Conservation (phyloP, 1,284 basidiomycete species). For the Peniophora sp. region DNA sequence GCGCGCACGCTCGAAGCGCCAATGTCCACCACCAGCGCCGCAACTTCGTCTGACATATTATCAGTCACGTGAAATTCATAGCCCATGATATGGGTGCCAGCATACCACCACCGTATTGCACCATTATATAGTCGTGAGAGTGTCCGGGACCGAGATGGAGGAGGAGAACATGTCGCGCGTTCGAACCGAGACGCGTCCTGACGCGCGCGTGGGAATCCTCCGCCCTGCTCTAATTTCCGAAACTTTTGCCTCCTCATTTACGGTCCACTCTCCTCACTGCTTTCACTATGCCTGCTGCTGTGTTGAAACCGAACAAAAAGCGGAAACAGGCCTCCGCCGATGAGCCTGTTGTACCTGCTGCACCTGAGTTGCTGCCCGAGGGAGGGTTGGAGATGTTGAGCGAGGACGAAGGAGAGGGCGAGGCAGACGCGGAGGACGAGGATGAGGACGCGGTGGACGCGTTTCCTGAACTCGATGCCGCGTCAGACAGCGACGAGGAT, state of each 20-base stretch:
- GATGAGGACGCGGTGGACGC: conserved; percentile 33
- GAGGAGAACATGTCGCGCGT: neutral
- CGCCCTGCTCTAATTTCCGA: neutral
- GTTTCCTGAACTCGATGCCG: conserved; percentile 50
- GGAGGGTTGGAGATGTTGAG: conserved; percentile 56
- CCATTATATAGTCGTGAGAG: conserved; percentile 31
- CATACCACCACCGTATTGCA: conserved; percentile 68
- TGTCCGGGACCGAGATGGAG: neutral
- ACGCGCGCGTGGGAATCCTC: neutral
- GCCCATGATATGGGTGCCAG: neutral
- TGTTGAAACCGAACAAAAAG: conserved; percentile 36
- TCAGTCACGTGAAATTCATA: neutral
- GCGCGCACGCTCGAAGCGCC: conserved; percentile 86
- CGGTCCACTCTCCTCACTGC: neutral
- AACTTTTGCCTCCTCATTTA: conserved; percentile 1
- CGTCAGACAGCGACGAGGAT: conserved; percentile 27
- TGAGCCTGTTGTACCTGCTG: conserved; percentile 27
- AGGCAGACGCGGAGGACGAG: conserved; percentile 34
- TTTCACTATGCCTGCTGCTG: conserved; percentile 27
- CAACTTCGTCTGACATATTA: conserved; percentile 71
- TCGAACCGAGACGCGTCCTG: neutral
- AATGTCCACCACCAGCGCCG: conserved; percentile 92
- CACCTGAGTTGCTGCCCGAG: conserved; percentile 26
- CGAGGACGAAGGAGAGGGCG: conserved; percentile 57
- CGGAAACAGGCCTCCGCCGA: conserved; percentile 38